phyloP scores from a whole-genome alignment of 2,329 filamentous ascomycete species.

The Penicillium sp. region DNA sequence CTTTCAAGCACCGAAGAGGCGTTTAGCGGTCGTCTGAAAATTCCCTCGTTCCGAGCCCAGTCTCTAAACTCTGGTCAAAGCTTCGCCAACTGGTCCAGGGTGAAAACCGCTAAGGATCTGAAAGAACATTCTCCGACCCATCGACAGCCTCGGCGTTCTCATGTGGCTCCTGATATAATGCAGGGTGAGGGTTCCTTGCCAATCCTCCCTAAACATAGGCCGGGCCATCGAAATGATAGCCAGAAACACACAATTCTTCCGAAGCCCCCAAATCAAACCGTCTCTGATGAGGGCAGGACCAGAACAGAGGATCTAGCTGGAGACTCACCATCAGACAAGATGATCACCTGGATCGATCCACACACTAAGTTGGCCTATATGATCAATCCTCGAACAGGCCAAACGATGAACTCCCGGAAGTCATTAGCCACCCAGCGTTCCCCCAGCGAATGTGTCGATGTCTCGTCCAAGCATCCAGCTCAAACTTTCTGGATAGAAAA shows the following conservation, averaged over 20 bases:
- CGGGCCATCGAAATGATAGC: neutral
- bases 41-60: constrained; percentile 27
- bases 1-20: constrained; percentile 25
- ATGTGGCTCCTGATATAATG: neutral
- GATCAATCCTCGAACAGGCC: constrained; percentile 37
- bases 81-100: constrained; percentile 42
- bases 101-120: constrained; percentile 36
- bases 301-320: neutral
- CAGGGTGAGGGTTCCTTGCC: neutral
- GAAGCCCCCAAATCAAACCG: neutral
- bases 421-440: constrained; percentile 12
- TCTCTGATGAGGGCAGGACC: neutral
- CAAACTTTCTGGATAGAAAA: constrained; percentile 57
- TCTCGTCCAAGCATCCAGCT: neutral
- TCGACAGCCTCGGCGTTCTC: neutral
- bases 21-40: constrained; percentile 26
- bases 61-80: constrained; percentile 14
- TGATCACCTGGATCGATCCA: constrained; percentile 60
- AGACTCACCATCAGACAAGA: constrained; percentile 12
- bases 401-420: constrained; percentile 24
- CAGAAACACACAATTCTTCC: neutral
- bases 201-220: neutral
- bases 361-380: constrained; percentile 44
- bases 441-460: constrained; percentile 6
- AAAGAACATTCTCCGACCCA: neutral